Evolutionary conservation across 306 rosid species (phyloP).

Genomic region (Oemleria cerasiformis): DNA sequence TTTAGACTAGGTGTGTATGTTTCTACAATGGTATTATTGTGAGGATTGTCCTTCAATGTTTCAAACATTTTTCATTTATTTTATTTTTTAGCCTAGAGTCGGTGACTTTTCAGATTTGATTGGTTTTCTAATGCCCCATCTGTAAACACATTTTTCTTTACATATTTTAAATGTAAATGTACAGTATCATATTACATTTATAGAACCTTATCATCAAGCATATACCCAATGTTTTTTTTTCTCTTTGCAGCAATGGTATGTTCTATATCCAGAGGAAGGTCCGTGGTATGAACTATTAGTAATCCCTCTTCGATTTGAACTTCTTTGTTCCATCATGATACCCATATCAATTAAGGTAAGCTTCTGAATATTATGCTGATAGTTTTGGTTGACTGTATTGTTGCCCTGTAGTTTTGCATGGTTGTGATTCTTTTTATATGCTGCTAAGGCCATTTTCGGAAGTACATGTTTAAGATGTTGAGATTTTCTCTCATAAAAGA

Average conservation of each 20-base stretch:
- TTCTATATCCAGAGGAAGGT: slow-evolving; percentile 79
- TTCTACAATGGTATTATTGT: not conserved
- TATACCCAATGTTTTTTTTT: slow-evolving; percentile 13
- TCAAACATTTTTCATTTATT: not conserved
- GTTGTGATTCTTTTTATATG: slow-evolving; percentile 13
- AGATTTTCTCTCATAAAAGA: not conserved
- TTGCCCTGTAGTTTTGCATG: slow-evolving; percentile 18
- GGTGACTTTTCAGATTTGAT: not conserved
- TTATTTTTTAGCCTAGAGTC: not conserved
- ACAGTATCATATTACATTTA: not conserved
- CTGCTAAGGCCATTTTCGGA: not conserved
- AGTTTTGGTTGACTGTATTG: slow-evolving; percentile 17
- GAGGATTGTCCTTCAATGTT: not conserved
- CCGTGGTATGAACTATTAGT: slow-evolving; percentile 93
- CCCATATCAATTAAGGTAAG: slow-evolving; percentile 98
- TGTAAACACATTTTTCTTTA: not conserved
- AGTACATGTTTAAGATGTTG: not conserved
- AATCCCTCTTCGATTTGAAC: slow-evolving; percentile 97
- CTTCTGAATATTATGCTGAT: slow-evolving; percentile 10
- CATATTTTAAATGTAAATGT: not conserved
- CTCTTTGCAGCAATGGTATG: slow-evolving; percentile 81
- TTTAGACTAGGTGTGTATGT: not conserved
- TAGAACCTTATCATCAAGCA: slow-evolving; percentile 21
- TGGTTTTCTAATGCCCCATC: not conserved
- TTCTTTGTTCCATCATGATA: slow-evolving; percentile 98